Evolutionary conservation across 805 yeast genomes (phyloP).

Genomic region (Starmerella sirachaensis): DNA sequence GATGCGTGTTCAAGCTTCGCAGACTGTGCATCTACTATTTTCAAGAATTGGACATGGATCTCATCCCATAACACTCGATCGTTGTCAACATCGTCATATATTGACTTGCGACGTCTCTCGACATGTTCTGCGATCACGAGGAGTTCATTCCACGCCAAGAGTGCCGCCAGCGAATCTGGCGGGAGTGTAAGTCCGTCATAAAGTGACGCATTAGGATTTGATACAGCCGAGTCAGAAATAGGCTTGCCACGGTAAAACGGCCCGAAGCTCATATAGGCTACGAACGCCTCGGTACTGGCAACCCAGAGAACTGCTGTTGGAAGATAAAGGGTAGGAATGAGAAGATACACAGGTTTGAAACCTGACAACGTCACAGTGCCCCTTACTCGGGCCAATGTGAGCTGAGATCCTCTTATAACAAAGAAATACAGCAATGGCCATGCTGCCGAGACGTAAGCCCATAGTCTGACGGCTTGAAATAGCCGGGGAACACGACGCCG

Average conservation of each 20-base stretch:
- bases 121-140: constrained; percentile 24
- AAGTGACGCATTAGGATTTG: constrained; percentile 31
- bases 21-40: constrained; percentile 2
- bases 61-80: constrained; percentile 28
- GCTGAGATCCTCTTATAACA: constrained; percentile 2
- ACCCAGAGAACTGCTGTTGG: constrained; percentile 23
- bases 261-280: constrained; percentile 29
- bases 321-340: constrained; percentile 3
- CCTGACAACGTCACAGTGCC: constrained; percentile 12
- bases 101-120: constrained; percentile 26
- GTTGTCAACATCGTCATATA: constrained; percentile 28
- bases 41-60: constrained; percentile 13
- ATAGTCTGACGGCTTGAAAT: not conserved
- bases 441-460: not conserved
- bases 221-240: constrained; percentile 14
- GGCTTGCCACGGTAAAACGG: constrained; percentile 27
- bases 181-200: constrained; percentile 28
- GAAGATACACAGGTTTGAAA: constrained; percentile 1
- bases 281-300: constrained; percentile 23
- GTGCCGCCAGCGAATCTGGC: constrained; percentile 22
- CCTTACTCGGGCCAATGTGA: not conserved
- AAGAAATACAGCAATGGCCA: constrained; percentile 9
- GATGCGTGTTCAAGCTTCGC: not conserved
- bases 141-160: constrained; percentile 32
- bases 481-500: not conserved